A percentile compares a stretch with the other conserved stretches of the same genome.
phyloP scores from a whole-genome alignment of 2,329 filamentous ascomycete genomes.

The Stachybotrys chartarum region DNA sequence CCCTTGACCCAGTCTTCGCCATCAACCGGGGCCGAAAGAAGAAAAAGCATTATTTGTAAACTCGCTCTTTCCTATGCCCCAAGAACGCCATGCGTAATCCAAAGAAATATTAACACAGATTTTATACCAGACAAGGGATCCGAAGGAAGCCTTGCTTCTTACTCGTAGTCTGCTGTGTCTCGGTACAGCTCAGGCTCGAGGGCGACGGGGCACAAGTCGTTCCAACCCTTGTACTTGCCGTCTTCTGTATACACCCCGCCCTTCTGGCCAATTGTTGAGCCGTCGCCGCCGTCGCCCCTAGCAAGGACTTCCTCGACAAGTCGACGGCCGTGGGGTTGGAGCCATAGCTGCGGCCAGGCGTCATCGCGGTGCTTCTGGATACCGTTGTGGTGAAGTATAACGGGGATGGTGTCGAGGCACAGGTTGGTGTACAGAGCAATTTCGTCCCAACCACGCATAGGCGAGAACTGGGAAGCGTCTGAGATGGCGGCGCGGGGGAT shows the following conservation, averaged over 20 bases:
- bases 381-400: slow-evolving; percentile 21
- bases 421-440: slow-evolving; percentile 19
- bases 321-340: slow-evolving; percentile 1
- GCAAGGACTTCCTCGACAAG: not conserved
- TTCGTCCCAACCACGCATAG: slow-evolving; percentile 12
- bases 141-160: not conserved
- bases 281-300: not conserved
- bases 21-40: not conserved
- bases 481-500: slow-evolving; percentile 4
- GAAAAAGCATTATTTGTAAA: not conserved
- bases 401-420: slow-evolving; percentile 17
- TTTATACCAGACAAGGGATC: not conserved
- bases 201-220: slow-evolving; percentile 14
- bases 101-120: not conserved
- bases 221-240: slow-evolving; percentile 11
- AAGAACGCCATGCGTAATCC: not conserved
- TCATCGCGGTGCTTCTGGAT: slow-evolving; percentile 8
- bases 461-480: slow-evolving; percentile 3
- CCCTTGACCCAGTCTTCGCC: not conserved
- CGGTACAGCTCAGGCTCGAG: slow-evolving; percentile 17
- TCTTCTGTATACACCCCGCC: slow-evolving; percentile 9
- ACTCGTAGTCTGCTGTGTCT: slow-evolving; percentile 5
- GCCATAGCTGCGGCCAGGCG: not conserved
- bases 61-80: not conserved
- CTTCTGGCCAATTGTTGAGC: not conserved